Base-by-base conservation (phyloP, 2,329 filamentous ascomycete species). In the Paramyrothecium sp. region DNA sequence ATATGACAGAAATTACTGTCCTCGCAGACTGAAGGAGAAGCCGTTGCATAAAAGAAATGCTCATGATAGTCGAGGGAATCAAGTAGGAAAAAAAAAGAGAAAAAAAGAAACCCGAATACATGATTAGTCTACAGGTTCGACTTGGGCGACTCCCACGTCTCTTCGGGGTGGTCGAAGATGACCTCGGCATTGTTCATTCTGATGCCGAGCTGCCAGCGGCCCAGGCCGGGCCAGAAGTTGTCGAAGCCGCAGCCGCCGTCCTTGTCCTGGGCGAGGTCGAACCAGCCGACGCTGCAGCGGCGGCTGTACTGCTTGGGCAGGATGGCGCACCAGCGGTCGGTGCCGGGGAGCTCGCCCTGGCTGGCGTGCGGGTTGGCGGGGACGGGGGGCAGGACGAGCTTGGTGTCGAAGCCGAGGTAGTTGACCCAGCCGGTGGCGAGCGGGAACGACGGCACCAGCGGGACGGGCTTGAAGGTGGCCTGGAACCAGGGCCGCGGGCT, bases 351-450 rank as follows among this genome's bases (percentile, higher is more conserved):
- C 64, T 82, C 80, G 33, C 66, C 71, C 49, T 73, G 69, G 46
- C 66, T 71, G 3, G 71, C 73, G 3, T 64, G 20, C 38, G 19
- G 49, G 3, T 77, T 78, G 2, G 66, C 61, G 0, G 80, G 81
- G 1, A 84, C 64, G 0, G 81, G 81, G 3, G 81, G 81, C 48
- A 80, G 76, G n/a, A 79, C 77, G 11, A 83, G 65, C 0, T 68
- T 72, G 1, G 73, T 63, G 57, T 79, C 70, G 33, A 82, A 56
- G 19, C 80, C 78, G 20, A 81, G 48, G 56, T 73, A 74, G 17
- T 69, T 68, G 20, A 74, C 57, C 66, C 73, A 70, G 2, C 60
- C 61, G 3, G 75, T 73, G 5, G 75, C 74, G 19, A 80, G 67
- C 0, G 79, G 78, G 58, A 83, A 80, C 2, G 64, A 65, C 0